These are phyloP conservation scores for Naganishia antarctica DNA, from an alignment of 768 basidiomycete genomes.

Conservation along the genomic window DNA sequence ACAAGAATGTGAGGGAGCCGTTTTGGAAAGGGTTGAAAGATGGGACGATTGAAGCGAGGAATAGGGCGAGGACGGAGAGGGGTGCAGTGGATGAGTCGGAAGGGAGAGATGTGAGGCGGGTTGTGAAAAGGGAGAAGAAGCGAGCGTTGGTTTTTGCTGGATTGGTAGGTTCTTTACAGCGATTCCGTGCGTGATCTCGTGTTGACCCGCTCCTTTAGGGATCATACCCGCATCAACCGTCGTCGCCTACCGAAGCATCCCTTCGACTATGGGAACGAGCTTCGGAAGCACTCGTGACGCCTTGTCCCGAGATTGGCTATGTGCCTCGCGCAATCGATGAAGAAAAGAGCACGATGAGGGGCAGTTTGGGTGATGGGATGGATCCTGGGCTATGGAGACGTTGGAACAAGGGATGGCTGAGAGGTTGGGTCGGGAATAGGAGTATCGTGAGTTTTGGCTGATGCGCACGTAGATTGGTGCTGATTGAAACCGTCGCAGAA, in stretches of 20 bases:
- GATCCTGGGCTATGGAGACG: conserved; percentile 27
- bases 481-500: conserved; percentile 20
- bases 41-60: conserved; percentile 5
- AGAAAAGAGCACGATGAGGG: conserved; percentile 13
- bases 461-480: not conserved
- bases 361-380: conserved; percentile 19
- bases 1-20: conserved; percentile 6
- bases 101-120: not conserved
- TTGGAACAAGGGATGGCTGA: conserved; percentile 37
- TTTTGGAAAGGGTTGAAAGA: conserved; percentile 11
- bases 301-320: conserved; percentile 16
- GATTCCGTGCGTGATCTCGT: not conserved
- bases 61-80: not conserved
- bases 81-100: not conserved
- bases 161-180: conserved; percentile 33
- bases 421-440: conserved; percentile 45
- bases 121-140: conserved; percentile 13
- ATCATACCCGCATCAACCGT: conserved; percentile 46
- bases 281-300: conserved; percentile 40
- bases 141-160: conserved; percentile 43
- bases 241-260: conserved; percentile 39
- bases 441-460: conserved; percentile 14
- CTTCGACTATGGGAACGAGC: conserved; percentile 43
- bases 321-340: conserved; percentile 9
- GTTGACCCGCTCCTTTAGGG: conserved; percentile 32